Conservation (phyloP, 1,284 basidiomycete species). For the Blastosporella zonata region DNA sequence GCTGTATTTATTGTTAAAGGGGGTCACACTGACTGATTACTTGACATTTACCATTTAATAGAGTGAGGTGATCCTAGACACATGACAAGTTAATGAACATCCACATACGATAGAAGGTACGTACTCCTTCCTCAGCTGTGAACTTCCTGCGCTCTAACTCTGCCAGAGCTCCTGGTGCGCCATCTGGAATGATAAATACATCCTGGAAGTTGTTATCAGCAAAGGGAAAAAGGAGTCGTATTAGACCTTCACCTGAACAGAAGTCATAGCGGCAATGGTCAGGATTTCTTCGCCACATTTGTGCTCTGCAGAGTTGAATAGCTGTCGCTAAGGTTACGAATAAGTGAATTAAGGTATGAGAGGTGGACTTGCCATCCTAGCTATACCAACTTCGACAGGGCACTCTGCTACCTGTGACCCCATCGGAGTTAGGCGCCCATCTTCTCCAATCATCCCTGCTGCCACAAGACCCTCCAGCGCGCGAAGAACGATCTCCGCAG, state of each 20-base stretch:
- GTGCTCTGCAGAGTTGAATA: conserved; percentile 82
- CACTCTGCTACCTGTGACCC: conserved; percentile 77
- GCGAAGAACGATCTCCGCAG: conserved; percentile 80
- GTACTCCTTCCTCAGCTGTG: conserved; percentile 93
- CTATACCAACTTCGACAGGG: conserved; percentile 72
- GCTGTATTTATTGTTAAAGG: conserved; percentile 41
- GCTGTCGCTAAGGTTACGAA: conserved; percentile 47
- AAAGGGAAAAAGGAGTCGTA: neutral
- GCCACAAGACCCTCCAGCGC: conserved; percentile 75
- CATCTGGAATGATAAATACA: conserved; percentile 84
- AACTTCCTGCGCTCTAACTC: conserved; percentile 93
- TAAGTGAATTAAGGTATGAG: neutral
- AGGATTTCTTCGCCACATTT: conserved; percentile 91
- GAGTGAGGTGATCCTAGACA: conserved; percentile 83
- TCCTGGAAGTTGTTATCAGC: conserved; percentile 48
- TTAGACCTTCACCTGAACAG: conserved; percentile 65
- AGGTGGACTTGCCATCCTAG: conserved; percentile 61
- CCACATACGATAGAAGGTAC: neutral
- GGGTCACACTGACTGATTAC: conserved; percentile 4
- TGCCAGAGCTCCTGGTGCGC: conserved; percentile 77
- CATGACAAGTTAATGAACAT: neutral
- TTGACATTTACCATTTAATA: conserved; percentile 72
- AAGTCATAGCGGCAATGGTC: conserved; percentile 94
- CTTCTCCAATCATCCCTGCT: conserved; percentile 70
- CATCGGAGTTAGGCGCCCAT: conserved; percentile 61